Evolutionary conservation across 1,139 yeast species (phyloP).

Genomic region (Yamadazyma trypodendri): DNA sequence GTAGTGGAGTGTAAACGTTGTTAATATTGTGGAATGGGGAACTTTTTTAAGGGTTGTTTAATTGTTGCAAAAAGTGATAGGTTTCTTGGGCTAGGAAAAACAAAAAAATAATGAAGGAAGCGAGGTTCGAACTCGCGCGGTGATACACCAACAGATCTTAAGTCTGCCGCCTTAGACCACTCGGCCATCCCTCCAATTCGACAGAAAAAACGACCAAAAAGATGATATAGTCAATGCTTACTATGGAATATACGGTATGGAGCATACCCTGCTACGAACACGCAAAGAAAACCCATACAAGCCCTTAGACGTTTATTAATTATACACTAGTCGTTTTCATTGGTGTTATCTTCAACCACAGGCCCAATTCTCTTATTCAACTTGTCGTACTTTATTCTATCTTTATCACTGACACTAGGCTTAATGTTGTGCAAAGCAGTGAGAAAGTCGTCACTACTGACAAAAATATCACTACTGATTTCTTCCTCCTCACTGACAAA

Average conservation of each 20-base stretch:
- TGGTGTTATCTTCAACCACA: conserved; percentile 2
- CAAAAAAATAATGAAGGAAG: conserved; percentile 64
- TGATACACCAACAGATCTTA: conserved; percentile 54
- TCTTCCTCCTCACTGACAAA: conserved; percentile 33
- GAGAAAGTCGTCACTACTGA: conserved; percentile 65
- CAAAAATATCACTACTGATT: conserved; percentile 39
- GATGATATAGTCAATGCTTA: too few species aligned
- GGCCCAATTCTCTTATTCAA: conserved; percentile 53
- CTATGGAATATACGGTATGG: too few species aligned
- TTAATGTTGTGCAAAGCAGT: conserved; percentile 71
- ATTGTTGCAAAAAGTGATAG: conserved; percentile 1
- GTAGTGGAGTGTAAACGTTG: background rate
- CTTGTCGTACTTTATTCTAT: conserved; percentile 72
- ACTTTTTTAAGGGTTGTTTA: background rate
- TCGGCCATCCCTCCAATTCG: conserved; percentile 52
- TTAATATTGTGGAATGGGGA: background rate
- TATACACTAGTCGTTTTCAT: conserved; percentile 1
- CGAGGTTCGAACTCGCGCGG: conserved; percentile 91
- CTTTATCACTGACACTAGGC: conserved; percentile 90
- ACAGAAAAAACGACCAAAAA: too few species aligned
- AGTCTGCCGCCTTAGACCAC: conserved; percentile 59
- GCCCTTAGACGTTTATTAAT: background rate
- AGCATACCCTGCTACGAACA: too few species aligned
- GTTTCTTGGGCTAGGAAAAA: background rate
- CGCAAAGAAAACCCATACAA: too few species aligned